phyloP scores from a whole-genome alignment of 2,329 filamentous ascomycete genomes.

The Lasiodiplodia sp. region DNA sequence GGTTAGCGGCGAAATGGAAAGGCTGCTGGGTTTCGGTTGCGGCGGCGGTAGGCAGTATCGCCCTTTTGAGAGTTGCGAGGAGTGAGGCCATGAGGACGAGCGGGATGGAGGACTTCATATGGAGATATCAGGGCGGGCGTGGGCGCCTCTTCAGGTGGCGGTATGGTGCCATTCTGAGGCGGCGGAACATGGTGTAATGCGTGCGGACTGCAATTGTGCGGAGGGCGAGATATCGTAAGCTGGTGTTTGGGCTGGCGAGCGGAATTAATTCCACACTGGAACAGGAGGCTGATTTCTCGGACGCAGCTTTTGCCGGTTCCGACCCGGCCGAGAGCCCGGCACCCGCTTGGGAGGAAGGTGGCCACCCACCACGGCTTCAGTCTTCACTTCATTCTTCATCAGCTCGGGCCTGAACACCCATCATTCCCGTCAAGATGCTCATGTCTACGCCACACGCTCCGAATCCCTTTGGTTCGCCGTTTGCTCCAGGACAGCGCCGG shows the following conservation, averaged over 20 bases:
- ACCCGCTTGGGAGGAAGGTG: no score
- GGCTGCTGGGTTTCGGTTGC: constrained; percentile 14
- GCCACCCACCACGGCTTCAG: background rate
- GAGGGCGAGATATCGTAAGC: constrained; percentile 14
- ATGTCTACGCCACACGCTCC: no score
- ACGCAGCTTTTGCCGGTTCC: background rate
- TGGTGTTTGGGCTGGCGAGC: background rate
- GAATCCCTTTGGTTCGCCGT: no score
- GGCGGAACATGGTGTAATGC: background rate
- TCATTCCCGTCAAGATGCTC: no score
- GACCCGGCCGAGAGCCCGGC: background rate
- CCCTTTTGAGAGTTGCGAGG: constrained; percentile 7
- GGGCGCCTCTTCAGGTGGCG: background rate
- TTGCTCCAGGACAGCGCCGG: no score
- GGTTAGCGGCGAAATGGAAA: constrained; percentile 26
- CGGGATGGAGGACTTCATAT: constrained; percentile 24
- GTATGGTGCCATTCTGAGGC: constrained; percentile 2
- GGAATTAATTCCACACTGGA: constrained; percentile 24
- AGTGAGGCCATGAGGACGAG: constrained; percentile 22
- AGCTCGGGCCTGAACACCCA: background rate
- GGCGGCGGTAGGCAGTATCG: constrained; percentile 7
- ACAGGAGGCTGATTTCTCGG: background rate
- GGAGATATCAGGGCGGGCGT: background rate
- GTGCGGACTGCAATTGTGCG: background rate
- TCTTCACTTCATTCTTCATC: background rate